Base-by-base conservation (phyloP, 2,329 filamentous ascomycete species). In the Neonectria faginata region DNA sequence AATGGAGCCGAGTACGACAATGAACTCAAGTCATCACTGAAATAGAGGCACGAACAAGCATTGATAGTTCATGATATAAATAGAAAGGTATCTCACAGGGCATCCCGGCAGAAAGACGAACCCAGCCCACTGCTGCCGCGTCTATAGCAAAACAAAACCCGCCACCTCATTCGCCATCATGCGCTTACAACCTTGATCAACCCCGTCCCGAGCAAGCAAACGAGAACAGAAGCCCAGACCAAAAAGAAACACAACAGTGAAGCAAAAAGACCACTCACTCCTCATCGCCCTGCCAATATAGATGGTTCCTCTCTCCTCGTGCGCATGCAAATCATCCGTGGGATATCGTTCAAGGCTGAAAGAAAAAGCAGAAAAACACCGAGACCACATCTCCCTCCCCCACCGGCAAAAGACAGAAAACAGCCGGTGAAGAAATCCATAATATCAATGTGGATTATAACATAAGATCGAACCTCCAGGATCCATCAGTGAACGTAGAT, bases 271-370 rank as follows among this genome's bases (percentile, higher is more conserved):
- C 48, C 55, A 36, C 51, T 14, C 48, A 36, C 51, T 14, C 48
- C 14, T 53, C 60, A 53, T 48, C 48, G 12, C 48, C 48, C 41
- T 31, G 31, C 41, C 60, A 58, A 50, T 58, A 48, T 54, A 50
- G 41, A 47, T 54, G 31, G 47, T 39, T 27, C 45, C 48, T 54
- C 25, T 25, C 27, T 25, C 25, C 31, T 14, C n/a, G 39, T 51
- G 22, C 29, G 27, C 52, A 52, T 48, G 31, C 12, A 58, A 18
- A 63, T 58, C 54, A 54, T 63, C 52, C 55, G 41, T 58, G 48
- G 60, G 60, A 63, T 63, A 63, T 63, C 60, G 44, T 63, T 31
- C 60, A 47, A 42, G 44, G 29, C n/a, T 48, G 25, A 45, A 36
- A 27, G 42, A 48, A 58, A 55, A 48, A 54, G 22, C 29, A 27